phyloP scores from a whole-genome alignment of 495 filamentous ascomycete genomes.

The Penicillium malachiteum region DNA sequence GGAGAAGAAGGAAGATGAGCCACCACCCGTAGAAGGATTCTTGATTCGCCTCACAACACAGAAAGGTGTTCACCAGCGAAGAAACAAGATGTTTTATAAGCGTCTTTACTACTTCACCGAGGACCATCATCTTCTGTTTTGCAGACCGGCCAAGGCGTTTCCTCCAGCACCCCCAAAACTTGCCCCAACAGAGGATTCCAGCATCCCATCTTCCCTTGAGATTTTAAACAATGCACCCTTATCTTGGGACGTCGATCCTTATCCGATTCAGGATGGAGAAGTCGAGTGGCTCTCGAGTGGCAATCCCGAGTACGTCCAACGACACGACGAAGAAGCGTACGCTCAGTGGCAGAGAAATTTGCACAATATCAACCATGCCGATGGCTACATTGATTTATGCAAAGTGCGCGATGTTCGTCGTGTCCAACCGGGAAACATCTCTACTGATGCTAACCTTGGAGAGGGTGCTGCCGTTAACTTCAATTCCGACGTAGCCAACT shows the following conservation, averaged over 20 bases:
- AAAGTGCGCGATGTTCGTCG: slow-evolving; percentile 57
- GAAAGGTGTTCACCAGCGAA: slow-evolving; percentile 55
- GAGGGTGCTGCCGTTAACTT: slow-evolving; percentile 52
- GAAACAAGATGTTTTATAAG: slow-evolving; percentile 69
- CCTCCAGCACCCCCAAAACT: slow-evolving; percentile 67
- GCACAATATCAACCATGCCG: slow-evolving; percentile 57
- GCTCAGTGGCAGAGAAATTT: slow-evolving; percentile 61
- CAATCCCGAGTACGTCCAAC: slow-evolving; percentile 41
- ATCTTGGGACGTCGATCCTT: slow-evolving; percentile 66
- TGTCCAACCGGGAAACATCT: slow-evolving; percentile 48
- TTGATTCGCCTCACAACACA: slow-evolving; percentile 68
- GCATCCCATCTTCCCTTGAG: slow-evolving; percentile 55
- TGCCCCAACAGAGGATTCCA: slow-evolving; percentile 33
- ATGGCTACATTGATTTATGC: slow-evolving; percentile 68
- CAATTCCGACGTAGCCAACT: slow-evolving; percentile 45
- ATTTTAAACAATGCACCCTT: slow-evolving; percentile 59
- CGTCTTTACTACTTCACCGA: slow-evolving; percentile 69
- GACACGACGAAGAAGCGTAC: slow-evolving; percentile 59
- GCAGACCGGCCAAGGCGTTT: slow-evolving; percentile 59
- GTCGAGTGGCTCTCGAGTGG: slow-evolving; percentile 59
- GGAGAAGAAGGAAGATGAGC: slow-evolving; percentile 52
- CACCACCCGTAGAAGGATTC: slow-evolving; percentile 69
- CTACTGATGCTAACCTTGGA: slow-evolving; percentile 50
- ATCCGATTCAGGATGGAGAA: slow-evolving; percentile 50
- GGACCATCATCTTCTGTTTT: slow-evolving; percentile 67